A percentile compares a stretch with the other conserved stretches of the same genome.
Evolutionary conservation across 495 filamentous ascomycete genomes (phyloP).

Genomic region (Elasticomyces elasticus): DNA sequence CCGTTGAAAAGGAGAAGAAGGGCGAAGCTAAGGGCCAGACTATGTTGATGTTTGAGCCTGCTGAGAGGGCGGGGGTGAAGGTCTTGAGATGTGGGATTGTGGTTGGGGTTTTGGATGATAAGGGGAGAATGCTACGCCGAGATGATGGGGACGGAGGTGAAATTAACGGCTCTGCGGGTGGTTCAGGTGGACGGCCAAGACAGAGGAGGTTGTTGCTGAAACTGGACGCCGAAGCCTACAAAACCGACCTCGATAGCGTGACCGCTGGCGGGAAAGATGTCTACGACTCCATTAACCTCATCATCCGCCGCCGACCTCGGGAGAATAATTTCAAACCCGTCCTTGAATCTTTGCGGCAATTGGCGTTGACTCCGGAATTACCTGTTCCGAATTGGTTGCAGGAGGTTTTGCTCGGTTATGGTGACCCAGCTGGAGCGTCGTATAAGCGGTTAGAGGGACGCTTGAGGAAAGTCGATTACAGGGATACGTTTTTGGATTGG

Average conservation of each 20-base stretch:
- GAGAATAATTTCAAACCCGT: slow-evolving; percentile 98
- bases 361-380: slow-evolving; percentile 68
- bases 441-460: slow-evolving; percentile 75
- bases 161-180: too few relatives aligned
- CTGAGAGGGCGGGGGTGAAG: slow-evolving; percentile 53
- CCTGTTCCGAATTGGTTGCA: slow-evolving; percentile 86
- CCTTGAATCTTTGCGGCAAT: slow-evolving; percentile 76
- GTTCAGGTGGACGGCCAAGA: too few relatives aligned
- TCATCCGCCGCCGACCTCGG: slow-evolving; percentile 72
- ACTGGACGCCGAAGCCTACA: slow-evolving; percentile 70
- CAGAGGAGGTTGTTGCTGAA: slow-evolving; percentile 66
- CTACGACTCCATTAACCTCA: slow-evolving; percentile 77
- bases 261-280: slow-evolving; percentile 59
- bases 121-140: slow-evolving; percentile 65
- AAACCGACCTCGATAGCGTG: slow-evolving; percentile 57
- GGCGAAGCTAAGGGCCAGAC: too few relatives aligned
- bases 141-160: slow-evolving; percentile 42
- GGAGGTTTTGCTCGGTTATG: slow-evolving; percentile 93
- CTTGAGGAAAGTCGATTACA: slow-evolving; percentile 69
- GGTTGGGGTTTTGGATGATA: slow-evolving; percentile 79
- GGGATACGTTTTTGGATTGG: slow-evolving; percentile 94
- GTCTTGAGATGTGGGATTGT: slow-evolving; percentile 76
- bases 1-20: slow-evolving; percentile 41
- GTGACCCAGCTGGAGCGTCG: slow-evolving; percentile 77
- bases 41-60: slow-evolving; percentile 46